Evolutionary conservation across 139 green algal genomes (phyloP).

Genomic region (Astrephomene gubernaculifera): DNA sequence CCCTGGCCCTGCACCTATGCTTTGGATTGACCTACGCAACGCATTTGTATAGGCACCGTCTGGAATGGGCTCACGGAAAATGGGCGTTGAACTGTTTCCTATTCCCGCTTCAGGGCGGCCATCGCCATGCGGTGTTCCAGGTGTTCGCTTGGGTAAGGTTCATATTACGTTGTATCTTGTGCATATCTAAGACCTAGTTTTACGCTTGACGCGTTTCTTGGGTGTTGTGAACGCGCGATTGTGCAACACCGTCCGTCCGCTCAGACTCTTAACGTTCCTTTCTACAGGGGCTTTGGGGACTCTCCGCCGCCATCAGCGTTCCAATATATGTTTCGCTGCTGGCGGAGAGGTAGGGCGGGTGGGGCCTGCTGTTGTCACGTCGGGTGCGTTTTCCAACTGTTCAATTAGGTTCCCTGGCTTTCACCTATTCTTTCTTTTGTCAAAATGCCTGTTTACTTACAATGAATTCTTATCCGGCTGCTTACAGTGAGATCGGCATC

Average conservation of each 20-base stretch:
- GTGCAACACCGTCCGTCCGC: no score
- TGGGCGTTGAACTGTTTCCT: neutral
- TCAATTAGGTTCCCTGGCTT: no score
- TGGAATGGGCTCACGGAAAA: neutral
- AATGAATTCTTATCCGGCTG: no score
- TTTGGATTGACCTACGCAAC: slow-evolving; percentile 3
- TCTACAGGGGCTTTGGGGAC: neutral
- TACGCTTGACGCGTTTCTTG: neutral
- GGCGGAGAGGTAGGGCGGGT: neutral
- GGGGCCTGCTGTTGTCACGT: neutral
- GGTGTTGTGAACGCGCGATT: neutral
- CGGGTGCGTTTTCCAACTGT: no score
- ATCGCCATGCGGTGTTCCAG: slow-evolving; percentile 46
- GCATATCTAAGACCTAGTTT: no score
- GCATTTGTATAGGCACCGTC: slow-evolving; percentile 7
- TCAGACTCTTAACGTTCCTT: neutral
- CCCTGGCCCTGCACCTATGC: neutral
- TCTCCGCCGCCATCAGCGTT: neutral
- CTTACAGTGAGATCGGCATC: no score
- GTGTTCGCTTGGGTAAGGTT: slow-evolving; percentile 52
- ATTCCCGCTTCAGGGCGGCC: slow-evolving; percentile 52
- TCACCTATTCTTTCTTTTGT: no score
- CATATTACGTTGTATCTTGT: neutral
- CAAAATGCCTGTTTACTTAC: no score
- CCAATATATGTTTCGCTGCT: slow-evolving; percentile 14